Evolutionary conservation across 495 filamentous ascomycete genomes (phyloP).

Genomic region (Annulohypoxylon bovei): DNA sequence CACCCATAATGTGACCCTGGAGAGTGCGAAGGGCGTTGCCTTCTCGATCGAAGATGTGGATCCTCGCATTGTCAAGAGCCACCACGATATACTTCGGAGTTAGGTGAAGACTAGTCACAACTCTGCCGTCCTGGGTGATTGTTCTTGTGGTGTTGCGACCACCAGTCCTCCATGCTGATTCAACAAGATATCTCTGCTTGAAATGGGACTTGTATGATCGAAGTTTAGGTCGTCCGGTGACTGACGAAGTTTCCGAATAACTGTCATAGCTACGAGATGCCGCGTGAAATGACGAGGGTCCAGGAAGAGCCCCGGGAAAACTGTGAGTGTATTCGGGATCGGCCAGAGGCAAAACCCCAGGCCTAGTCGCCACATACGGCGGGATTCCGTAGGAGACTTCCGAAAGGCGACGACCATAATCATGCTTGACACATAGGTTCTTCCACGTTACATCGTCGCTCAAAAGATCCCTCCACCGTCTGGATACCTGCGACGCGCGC

Average conservation of each 20-base stretch:
- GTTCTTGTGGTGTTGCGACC: slow-evolving; percentile 80
- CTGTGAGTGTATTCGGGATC: slow-evolving; percentile 47
- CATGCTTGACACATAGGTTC: slow-evolving; percentile 92
- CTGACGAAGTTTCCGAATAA: slow-evolving; percentile 30
- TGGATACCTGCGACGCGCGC: slow-evolving; percentile 90
- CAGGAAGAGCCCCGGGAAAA: slow-evolving; percentile 51
- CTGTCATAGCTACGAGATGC: slow-evolving; percentile 55
- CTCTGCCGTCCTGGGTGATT: slow-evolving; percentile 94
- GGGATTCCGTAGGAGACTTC: slow-evolving; percentile 51
- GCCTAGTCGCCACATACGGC: slow-evolving; percentile 33
- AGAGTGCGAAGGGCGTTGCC: slow-evolving; percentile 88
- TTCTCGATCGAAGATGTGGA: slow-evolving; percentile 95
- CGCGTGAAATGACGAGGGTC: slow-evolving; percentile 40
- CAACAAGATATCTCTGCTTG: slow-evolving; percentile 96
- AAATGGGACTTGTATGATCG: slow-evolving; percentile 93
- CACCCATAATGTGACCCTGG: slow-evolving; percentile 96
- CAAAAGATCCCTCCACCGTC: slow-evolving; percentile 89
- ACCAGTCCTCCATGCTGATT: slow-evolving; percentile 94
- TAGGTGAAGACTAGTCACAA: slow-evolving; percentile 94
- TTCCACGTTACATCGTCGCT: slow-evolving; percentile 99
- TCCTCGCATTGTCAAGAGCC: slow-evolving; percentile 96
- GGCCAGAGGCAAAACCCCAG: slow-evolving; percentile 42
- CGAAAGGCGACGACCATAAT: slow-evolving; percentile 72
- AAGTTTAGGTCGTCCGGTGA: slow-evolving; percentile 51
- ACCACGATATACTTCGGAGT: slow-evolving; percentile 97